phyloP scores from a whole-genome alignment of 2,329 filamentous ascomycete genomes.

The Penicillium sp. region DNA sequence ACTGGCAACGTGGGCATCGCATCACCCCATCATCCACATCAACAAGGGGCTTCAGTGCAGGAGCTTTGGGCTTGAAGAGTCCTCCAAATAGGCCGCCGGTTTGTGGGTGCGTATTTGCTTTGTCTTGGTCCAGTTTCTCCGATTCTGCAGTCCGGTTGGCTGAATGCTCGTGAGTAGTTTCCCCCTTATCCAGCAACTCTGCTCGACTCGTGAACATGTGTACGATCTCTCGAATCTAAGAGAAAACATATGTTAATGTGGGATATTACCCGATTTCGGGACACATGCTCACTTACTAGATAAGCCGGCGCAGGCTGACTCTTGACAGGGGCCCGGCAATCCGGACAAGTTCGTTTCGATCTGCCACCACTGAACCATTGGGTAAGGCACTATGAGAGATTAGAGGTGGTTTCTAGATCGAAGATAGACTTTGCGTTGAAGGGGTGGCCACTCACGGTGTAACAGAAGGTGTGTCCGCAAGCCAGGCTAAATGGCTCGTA shows the following conservation, averaged over 20 bases:
- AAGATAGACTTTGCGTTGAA: neutral
- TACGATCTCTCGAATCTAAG: constrained; percentile 65
- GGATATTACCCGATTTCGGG: no score
- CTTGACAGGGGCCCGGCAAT: constrained; percentile 64
- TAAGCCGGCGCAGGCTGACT: constrained; percentile 67
- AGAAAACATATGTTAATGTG: constrained; percentile 14
- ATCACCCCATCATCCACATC: constrained; percentile 64
- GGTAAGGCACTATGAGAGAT: constrained; percentile 55
- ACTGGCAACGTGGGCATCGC: constrained; percentile 64
- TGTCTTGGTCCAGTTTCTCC: constrained; percentile 63
- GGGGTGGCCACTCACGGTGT: constrained; percentile 54
- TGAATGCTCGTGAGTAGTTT: constrained; percentile 65
- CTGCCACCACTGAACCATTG: constrained; percentile 59
- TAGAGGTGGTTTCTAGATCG: constrained; percentile 24
- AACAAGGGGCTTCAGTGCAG: constrained; percentile 49
- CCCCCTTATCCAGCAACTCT: constrained; percentile 65
- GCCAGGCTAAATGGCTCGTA: constrained; percentile 71
- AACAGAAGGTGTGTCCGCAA: constrained; percentile 74
- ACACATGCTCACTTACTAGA: constrained; percentile 50
- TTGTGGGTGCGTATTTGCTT: constrained; percentile 53
- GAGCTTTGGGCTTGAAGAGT: constrained; percentile 51
- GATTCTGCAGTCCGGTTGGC: constrained; percentile 63
- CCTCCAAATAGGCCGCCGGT: constrained; percentile 67
- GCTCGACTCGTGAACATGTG: constrained; percentile 63
- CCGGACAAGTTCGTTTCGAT: constrained; percentile 67